A percentile compares a stretch with the other conserved stretches of the same genome.
phyloP scores from a whole-genome alignment of 1,284 basidiomycete species.

The Taiwanofungus camphoratus region DNA sequence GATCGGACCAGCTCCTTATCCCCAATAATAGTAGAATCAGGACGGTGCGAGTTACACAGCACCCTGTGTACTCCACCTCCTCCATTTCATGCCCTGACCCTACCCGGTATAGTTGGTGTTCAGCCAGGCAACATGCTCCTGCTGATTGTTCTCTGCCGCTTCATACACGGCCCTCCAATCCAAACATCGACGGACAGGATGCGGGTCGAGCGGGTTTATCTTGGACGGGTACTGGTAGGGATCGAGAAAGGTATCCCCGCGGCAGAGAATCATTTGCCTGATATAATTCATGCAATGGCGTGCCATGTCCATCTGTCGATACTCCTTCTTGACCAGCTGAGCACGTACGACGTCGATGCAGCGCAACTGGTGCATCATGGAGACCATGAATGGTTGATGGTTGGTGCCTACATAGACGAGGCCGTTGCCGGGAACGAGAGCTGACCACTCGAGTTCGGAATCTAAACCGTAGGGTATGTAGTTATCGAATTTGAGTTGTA shows the following conservation, averaged over 20 bases:
- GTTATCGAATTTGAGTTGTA: conserved; percentile 16
- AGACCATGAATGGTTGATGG: conserved; percentile 17
- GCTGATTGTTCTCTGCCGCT: neutral
- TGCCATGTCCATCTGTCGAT: neutral
- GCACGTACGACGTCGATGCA: conserved; percentile 13
- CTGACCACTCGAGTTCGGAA: conserved; percentile 15
- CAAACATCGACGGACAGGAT: neutral
- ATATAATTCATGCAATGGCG: conserved; percentile 5
- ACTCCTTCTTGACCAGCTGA: neutral
- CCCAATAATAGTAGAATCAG: too few relatives aligned
- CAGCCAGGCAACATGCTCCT: neutral
- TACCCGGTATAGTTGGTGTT: too few relatives aligned
- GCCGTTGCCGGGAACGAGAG: conserved; percentile 18
- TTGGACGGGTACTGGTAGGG: neutral
- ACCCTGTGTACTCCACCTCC: too few relatives aligned
- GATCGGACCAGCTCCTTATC: too few relatives aligned
- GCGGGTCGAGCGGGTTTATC: neutral
- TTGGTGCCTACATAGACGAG: conserved; percentile 14
- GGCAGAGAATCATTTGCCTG: conserved; percentile 1
- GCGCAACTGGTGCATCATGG: conserved; percentile 21
- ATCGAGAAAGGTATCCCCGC: neutral
- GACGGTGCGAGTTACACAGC: too few relatives aligned
- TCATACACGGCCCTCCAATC: conserved; percentile 4
- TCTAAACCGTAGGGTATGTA: conserved; percentile 14
- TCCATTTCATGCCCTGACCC: too few relatives aligned